These are phyloP conservation scores for Euphorbia tirucalli DNA, from an alignment of 345 rosid genomes.

Conservation along the genomic window DNA sequence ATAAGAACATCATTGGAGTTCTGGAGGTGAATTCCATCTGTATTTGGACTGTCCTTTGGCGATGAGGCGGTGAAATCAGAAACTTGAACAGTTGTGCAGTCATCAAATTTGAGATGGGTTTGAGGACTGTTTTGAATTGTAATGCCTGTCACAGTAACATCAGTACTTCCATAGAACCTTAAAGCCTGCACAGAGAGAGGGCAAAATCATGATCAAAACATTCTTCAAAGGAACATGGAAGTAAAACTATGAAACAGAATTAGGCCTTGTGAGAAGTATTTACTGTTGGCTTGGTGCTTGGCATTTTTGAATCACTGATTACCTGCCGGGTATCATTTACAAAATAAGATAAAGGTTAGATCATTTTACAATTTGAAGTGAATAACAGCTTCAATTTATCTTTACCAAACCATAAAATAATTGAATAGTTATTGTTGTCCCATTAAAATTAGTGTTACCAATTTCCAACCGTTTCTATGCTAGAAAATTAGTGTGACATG, in stretches of 20 bases:
- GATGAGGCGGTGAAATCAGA: conserved; percentile 54
- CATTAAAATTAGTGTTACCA: too few species aligned
- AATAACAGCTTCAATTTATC: neutral
- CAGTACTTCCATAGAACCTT: conserved; percentile 76
- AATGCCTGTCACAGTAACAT: conserved; percentile 66
- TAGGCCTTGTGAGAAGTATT: conserved; percentile 11
- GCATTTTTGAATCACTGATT: conserved; percentile 42
- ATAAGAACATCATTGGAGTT: conserved; percentile 67
- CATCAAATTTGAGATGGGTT: conserved; percentile 81
- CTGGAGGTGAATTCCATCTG: conserved; percentile 87
- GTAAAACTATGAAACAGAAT: neutral
- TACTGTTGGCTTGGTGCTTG: conserved; percentile 76
- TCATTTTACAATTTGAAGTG: neutral
- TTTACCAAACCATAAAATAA: too few species aligned
- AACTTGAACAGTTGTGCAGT: conserved; percentile 61
- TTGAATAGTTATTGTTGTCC: too few species aligned
- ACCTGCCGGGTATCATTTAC: conserved; percentile 31
- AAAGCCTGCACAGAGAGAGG: conserved; percentile 49
- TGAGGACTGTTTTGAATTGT: conserved; percentile 90
- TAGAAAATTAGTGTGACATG: too few species aligned
- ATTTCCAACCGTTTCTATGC: too few species aligned
- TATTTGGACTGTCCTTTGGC: conserved; percentile 75
- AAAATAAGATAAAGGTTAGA: neutral
- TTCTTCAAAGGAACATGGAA: neutral
- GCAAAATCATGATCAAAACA: neutral